Percentiles rank a stretch among this genome's conserved stretches.
phyloP scores from a whole-genome alignment of 345 rosid genomes.

The Balakata baccata region DNA sequence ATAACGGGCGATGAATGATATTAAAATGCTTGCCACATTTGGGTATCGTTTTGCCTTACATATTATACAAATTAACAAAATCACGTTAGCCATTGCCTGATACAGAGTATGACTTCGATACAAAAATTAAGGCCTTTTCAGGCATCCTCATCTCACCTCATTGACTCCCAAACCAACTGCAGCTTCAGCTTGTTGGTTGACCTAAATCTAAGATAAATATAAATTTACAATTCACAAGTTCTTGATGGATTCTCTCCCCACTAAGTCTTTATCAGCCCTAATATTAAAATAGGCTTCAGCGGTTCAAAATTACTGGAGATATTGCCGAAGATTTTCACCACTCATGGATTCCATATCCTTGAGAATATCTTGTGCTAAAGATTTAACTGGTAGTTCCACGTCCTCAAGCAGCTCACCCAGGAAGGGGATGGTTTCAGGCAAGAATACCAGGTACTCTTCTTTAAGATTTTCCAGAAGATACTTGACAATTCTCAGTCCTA shows the following conservation, averaged over 20 bases:
- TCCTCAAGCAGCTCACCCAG: conserved; percentile 88
- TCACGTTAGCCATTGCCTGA: neutral
- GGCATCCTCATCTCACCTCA: neutral
- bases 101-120: neutral
- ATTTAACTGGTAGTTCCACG: conserved; percentile 68
- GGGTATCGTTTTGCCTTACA: no score
- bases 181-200: conserved; percentile 2
- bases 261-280: neutral
- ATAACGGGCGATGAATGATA: no score
- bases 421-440: conserved; percentile 86
- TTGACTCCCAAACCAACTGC: neutral
- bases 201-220: conserved; percentile 4
- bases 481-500: conserved; percentile 74
- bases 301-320: conserved; percentile 31
- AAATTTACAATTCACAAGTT: conserved; percentile 1
- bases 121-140: neutral
- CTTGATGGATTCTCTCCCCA: neutral
- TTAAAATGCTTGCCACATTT: no score
- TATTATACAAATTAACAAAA: neutral
- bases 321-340: conserved; percentile 70
- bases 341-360: conserved; percentile 87
- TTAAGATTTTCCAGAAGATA: conserved; percentile 69
- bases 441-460: conserved; percentile 76
- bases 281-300: neutral
- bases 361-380: conserved; percentile 74